Base-by-base conservation (phyloP, 2,329 filamentous ascomycete genomes). In the Scytalidium lignicola region DNA sequence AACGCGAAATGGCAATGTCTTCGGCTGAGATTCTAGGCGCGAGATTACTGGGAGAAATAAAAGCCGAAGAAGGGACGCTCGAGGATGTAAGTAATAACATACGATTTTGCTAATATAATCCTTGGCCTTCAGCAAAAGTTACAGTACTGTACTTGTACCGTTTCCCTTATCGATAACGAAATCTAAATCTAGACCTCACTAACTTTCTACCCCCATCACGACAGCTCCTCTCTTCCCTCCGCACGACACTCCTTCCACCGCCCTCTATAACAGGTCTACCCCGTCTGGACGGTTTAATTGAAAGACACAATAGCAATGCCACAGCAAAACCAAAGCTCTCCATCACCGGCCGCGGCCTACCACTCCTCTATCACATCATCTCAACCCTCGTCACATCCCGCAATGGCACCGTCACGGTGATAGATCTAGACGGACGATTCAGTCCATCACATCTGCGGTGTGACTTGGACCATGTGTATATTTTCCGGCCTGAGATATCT, bases 381-480 rank as follows among this genome's bases (percentile, higher is more conserved):
- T 75, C 75, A 3, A 69, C 68, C 2, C 68, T 83, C 32, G 65
- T 82, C n/a, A 64, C 70, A 0, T 54, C 70, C 3, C 75, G 74
- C 45, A 55, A 58, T 26, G 51, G 55, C 2, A 62, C 61, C 3
- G 60, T 85, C 7, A 66, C 78, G 1, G 56, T 85, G 6, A 58
- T 85, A 43, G 82, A 85, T 56, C 61, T 75, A 1, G 77, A 80
- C 42, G 67, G 68, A 8, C 70, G 72, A 8, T 85, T 85, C 53
- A 78, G 83, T 50, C 65, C 73, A 2, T 73, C 58, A 3, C 55
- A 62, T 43, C 44, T 66, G 0, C 26, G 9, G 1, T 48, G 39
- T 6, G 57, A 60, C 15, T 40, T 63, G 8, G 41, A 51, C 40
- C 63, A 66, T 54, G 52, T 66, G 12, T 59, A 65, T 48, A 46